A percentile compares a stretch with the other conserved stretches of the same genome.
Evolutionary conservation across 2,329 filamentous ascomycete species (phyloP).

Genomic region (Cryphonectria japonica): DNA sequence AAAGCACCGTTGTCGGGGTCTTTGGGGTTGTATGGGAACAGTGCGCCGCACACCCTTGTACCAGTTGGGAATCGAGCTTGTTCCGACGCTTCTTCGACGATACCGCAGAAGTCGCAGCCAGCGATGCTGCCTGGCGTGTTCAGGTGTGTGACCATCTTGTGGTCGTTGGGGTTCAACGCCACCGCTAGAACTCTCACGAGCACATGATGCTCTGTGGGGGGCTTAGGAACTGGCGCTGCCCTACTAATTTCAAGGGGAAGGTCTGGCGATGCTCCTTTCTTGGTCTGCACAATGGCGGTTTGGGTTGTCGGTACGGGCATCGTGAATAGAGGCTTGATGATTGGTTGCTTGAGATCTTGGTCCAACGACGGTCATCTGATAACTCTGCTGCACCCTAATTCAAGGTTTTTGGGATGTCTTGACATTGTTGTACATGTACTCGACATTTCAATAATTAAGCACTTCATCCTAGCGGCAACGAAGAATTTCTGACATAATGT

Average conservation of each 20-base stretch:
- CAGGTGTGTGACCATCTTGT: constrained; percentile 36
- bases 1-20: constrained; percentile 15
- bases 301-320: neutral
- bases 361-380: too few species aligned
- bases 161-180: constrained; percentile 39
- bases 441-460: neutral
- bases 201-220: constrained; percentile 1
- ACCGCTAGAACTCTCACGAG: constrained; percentile 30
- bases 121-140: constrained; percentile 20
- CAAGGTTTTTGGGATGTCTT: neutral
- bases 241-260: neutral
- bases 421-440: neutral
- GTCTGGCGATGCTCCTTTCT: neutral
- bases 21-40: constrained; percentile 23
- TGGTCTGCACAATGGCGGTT: neutral
- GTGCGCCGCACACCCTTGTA: constrained; percentile 31
- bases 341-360: neutral
- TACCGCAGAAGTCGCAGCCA: constrained; percentile 38
- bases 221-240: neutral
- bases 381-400: too few species aligned
- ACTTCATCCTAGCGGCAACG: neutral
- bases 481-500: neutral
- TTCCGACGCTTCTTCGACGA: constrained; percentile 32
- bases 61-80: constrained; percentile 18
- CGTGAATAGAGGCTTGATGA: neutral